These are phyloP conservation scores for Clitopilus passeckerianus DNA, from an alignment of 768 basidiomycete species.

Conservation along the genomic window DNA sequence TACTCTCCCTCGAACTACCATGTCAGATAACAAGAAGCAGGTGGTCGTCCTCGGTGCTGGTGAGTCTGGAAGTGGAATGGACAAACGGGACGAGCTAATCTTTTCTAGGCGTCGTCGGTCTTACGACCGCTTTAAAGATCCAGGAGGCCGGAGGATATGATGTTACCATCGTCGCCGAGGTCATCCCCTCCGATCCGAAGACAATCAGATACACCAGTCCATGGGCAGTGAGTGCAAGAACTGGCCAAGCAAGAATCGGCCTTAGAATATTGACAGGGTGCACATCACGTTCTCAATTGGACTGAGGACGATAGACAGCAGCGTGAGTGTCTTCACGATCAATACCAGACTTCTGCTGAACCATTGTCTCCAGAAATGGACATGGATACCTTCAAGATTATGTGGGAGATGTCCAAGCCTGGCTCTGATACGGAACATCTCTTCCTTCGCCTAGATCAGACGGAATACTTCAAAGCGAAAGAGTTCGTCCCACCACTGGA, in stretches of 20 bases:
- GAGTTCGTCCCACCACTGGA: conserved; percentile 36
- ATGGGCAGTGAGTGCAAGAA: conserved; percentile 61
- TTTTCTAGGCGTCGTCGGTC: conserved; percentile 63
- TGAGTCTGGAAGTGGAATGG: background rate
- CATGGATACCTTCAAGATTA: conserved; percentile 64
- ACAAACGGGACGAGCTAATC: background rate
- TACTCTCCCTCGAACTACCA: background rate
- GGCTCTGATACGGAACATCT: conserved; percentile 50
- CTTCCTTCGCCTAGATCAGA: conserved; percentile 62
- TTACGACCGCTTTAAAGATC: conserved; percentile 69
- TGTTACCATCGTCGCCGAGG: conserved; percentile 69
- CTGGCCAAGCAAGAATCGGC: background rate
- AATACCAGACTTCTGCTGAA: background rate
- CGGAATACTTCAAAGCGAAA: conserved; percentile 48
- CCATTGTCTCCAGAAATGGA: conserved; percentile 47
- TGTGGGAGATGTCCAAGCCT: conserved; percentile 70
- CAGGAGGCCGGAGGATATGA: conserved; percentile 58
- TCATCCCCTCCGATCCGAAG: conserved; percentile 68
- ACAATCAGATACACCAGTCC: conserved; percentile 73
- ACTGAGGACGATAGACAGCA: conserved; percentile 47
- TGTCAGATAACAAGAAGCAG: conserved; percentile 1
- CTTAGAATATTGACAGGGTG: conserved; percentile 49
- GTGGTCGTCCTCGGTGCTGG: conserved; percentile 18
- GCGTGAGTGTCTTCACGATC: conserved; percentile 29
- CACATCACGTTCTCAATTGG: conserved; percentile 67